Evolutionary conservation across 2,329 filamentous ascomycete species (phyloP).

Genomic region (Pseudovirgaria hyperparasitica): DNA sequence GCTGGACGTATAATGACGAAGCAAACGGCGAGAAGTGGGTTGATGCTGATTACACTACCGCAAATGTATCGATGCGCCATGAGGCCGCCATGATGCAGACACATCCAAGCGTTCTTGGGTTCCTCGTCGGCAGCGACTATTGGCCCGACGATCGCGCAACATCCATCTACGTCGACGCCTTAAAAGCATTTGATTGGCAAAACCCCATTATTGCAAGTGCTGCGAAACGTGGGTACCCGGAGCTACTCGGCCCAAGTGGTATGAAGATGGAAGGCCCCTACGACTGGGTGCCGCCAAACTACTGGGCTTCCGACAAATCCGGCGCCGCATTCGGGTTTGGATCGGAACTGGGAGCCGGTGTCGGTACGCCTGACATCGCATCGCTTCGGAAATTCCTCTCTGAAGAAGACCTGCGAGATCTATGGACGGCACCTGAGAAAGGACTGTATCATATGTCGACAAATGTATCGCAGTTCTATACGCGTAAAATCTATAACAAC

Average conservation of each 20-base stretch:
- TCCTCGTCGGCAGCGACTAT: conserved; percentile 49
- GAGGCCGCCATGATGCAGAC: conserved; percentile 47
- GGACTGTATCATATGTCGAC: conserved; percentile 49
- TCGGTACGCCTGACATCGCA: conserved; percentile 46
- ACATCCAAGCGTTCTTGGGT: conserved; percentile 46
- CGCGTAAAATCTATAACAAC: conserved; percentile 44
- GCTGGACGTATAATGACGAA: conserved; percentile 49
- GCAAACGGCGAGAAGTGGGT: conserved; percentile 33
- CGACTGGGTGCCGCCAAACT: conserved; percentile 53
- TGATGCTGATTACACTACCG: conserved; percentile 42
- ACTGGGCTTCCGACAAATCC: conserved; percentile 43
- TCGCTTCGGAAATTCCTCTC: conserved; percentile 44
- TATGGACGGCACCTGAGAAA: conserved; percentile 44
- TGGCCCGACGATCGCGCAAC: conserved; percentile 49
- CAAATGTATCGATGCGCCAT: conserved; percentile 43
- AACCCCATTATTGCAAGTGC: conserved; percentile 46
- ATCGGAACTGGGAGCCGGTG: conserved; percentile 48
- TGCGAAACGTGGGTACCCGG: conserved; percentile 40
- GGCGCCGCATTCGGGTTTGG: conserved; percentile 52
- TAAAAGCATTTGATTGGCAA: conserved; percentile 41
- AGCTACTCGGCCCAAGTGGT: conserved; percentile 40
- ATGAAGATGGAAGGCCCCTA: conserved; percentile 58
- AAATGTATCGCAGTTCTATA: conserved; percentile 41
- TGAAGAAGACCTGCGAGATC: conserved; percentile 35
- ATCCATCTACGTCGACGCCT: conserved; percentile 37